Evolutionary conservation across 345 rosid genomes (phyloP), one percentile per base, ranked within the genome.

Genomic region (Psidium friedrichsthalianum): DNA sequence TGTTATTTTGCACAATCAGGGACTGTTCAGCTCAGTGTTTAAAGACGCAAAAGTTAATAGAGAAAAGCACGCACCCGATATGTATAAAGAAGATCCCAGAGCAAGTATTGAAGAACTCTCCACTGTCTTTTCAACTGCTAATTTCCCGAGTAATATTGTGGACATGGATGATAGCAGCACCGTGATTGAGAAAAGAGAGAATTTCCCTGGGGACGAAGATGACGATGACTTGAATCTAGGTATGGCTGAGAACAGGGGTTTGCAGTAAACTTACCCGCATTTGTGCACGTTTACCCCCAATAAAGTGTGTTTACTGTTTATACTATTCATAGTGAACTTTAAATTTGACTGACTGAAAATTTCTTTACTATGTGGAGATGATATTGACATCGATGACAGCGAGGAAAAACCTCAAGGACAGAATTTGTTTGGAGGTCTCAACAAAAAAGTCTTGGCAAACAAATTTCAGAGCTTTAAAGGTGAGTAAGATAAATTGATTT

Each of bases 21-120:
- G 99, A 53, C 88, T 97, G 86, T 97, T 97, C 89, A 92, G 97
- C 87, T 97, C 98, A n/a, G 93, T 96, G 36, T 91, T 95, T 88
- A 93, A 89, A 88, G 94, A 92, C 74, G 86, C 90, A 12, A 90
- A 87, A 86, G 90, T 95, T 85, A 88, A 89, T 56, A 95, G 93
- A 90, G 51, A 91, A 2, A 95, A 95, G 90, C 94, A 88, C 12
- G 86, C 74, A 53, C 86, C 84, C 42, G 96, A 93, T 53, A 36
- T 84, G 74, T 95, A 95, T 88, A 90, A 93, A 82, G 98, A 94
- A 86, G 94, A 92, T 88, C 85, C 91, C 14, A 92, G 59, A 82
- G 98, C 94, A 88, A 94, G 93, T 42, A 88, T 93, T n/a, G 94
- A 93, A 86, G 95, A 92, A 82, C 93, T 97, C 42, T 84, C 92